These are phyloP conservation scores for Citrus maxima DNA, from an alignment of 345 rosid genomes.

Conservation along the genomic window DNA sequence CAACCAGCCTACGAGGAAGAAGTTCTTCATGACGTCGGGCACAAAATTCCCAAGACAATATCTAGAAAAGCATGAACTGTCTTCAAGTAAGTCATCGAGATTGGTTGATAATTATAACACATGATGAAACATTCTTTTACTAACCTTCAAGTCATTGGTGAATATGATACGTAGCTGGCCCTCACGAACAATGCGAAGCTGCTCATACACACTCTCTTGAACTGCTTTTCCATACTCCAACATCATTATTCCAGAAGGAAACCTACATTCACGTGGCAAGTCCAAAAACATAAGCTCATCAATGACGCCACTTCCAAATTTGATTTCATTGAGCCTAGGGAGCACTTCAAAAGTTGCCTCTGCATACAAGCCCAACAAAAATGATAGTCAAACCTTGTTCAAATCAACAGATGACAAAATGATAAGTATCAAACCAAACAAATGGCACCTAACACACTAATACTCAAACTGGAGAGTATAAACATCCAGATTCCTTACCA, in stretches of 20 bases:
- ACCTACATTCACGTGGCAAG: conserved; percentile 80
- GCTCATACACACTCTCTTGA: conserved; percentile 95
- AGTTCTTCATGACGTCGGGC: conserved; percentile 92
- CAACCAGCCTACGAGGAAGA: conserved; percentile 91
- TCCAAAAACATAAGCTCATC: conserved; percentile 93
- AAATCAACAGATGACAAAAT: background rate
- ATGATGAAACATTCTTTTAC: conserved; percentile 6
- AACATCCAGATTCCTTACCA: conserved; percentile 54
- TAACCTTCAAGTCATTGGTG: conserved; percentile 87
- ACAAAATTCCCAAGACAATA: conserved; percentile 97
- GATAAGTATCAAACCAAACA: background rate
- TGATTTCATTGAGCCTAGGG: conserved; percentile 93
- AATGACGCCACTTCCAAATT: conserved; percentile 91
- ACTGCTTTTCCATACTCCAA: conserved; percentile 91
- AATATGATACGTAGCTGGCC: conserved; percentile 92
- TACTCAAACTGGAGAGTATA: background rate
- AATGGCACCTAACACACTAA: background rate
- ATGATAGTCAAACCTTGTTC: background rate
- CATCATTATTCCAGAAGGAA: conserved; percentile 71
- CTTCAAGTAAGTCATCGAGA: conserved; percentile 1
- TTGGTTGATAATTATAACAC: background rate
- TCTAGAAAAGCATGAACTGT: conserved; percentile 36
- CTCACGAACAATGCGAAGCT: conserved; percentile 96
- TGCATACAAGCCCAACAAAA: conserved; percentile 32
- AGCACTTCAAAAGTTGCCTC: conserved; percentile 97